These are phyloP conservation scores for Erythrobasidium hasegawianum DNA, from an alignment of 1,284 basidiomycete genomes.

Conservation along the genomic window DNA sequence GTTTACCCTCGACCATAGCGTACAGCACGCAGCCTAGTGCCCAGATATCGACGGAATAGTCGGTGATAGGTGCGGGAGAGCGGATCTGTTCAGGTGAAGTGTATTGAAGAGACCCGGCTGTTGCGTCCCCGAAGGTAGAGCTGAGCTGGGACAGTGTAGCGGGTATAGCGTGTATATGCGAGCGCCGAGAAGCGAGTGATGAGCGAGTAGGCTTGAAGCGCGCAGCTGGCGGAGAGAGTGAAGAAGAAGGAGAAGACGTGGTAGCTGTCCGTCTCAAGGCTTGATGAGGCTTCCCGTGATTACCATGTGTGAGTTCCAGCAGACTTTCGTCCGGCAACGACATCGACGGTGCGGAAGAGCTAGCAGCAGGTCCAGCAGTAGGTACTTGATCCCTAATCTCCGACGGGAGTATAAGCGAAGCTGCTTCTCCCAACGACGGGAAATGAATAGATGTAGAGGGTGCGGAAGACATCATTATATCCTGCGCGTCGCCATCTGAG, in stretches of 20 bases:
- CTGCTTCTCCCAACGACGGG: conserved; percentile 25
- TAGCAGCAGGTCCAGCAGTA: too few relatives aligned
- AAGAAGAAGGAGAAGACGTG: conserved; percentile 1
- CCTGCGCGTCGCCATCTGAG: conserved; percentile 20
- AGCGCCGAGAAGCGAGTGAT: conserved; percentile 4
- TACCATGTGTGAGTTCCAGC: background rate
- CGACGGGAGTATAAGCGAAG: conserved; percentile 13
- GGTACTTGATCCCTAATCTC: background rate
- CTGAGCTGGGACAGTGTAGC: conserved; percentile 1
- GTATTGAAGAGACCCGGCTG: conserved; percentile 83
- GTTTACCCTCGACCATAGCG: conserved; percentile 68
- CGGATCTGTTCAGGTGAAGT: conserved; percentile 73
- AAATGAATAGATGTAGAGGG: conserved; percentile 1
- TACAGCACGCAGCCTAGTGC: conserved; percentile 84
- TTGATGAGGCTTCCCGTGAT: too few relatives aligned
- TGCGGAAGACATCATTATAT: conserved; percentile 35
- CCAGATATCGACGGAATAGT: conserved; percentile 76
- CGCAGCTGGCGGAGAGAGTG: conserved; percentile 12
- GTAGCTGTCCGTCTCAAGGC: too few relatives aligned
- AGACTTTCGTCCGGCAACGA: background rate
- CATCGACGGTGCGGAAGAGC: background rate
- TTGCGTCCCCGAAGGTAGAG: conserved; percentile 10
- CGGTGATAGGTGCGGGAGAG: conserved; percentile 53
- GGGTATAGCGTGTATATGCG: conserved; percentile 14
- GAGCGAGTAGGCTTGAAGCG: background rate